phyloP scores from a whole-genome alignment of 2,329 filamentous ascomycete species.

The Alternaria solani region DNA sequence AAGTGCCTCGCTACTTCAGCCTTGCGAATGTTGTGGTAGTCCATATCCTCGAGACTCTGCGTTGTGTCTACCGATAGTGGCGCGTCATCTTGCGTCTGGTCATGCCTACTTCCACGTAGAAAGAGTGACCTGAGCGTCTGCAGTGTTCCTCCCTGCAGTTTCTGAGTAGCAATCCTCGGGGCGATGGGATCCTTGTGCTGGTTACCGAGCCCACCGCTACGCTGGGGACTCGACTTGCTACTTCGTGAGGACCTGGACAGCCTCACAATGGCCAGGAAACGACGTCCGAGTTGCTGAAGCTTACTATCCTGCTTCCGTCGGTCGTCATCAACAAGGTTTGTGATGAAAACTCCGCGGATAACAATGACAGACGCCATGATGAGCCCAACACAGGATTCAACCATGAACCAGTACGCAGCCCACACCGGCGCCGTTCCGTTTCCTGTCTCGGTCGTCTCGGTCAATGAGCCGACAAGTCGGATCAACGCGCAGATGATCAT shows the following conservation, averaged over 20 bases:
- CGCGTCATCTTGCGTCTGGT: not conserved
- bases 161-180: conserved; percentile 10
- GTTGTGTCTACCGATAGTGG: not conserved
- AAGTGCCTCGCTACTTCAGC: not conserved
- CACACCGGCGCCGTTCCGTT: conserved; percentile 12
- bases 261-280: conserved; percentile 6
- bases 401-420: conserved; percentile 10
- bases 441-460: not conserved
- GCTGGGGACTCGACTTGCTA: not conserved
- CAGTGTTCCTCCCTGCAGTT: conserved; percentile 6
- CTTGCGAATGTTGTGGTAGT: conserved; percentile 1
- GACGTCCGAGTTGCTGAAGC: conserved; percentile 6
- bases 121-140: conserved; percentile 7
- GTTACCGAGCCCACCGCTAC: not conserved
- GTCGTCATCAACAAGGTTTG: not conserved
- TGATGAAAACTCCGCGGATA: conserved; percentile 9
- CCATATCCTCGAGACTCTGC: not conserved
- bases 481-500: conserved; percentile 13
- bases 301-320: conserved; percentile 1
- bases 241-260: conserved; percentile 7
- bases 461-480: conserved; percentile 9
- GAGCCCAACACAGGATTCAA: conserved; percentile 9
- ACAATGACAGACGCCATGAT: conserved; percentile 13
- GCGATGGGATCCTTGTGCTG: not conserved
- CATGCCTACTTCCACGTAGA: conserved; percentile 2